Percentiles rank a stretch among this genome's conserved stretches.
phyloP scores from a whole-genome alignment of 78 protist species.

The Tieghemostelium lacteum region DNA sequence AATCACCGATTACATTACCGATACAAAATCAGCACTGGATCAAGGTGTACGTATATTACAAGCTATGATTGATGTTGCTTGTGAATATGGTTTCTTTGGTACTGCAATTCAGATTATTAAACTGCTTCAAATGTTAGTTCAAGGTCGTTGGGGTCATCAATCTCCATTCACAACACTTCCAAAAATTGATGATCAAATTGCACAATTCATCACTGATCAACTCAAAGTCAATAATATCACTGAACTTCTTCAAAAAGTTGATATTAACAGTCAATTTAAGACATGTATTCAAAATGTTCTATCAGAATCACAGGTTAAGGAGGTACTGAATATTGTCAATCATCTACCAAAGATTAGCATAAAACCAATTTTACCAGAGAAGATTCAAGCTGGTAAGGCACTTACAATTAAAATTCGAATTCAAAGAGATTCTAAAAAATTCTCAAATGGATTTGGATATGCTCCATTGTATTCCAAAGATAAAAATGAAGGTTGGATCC shows the following conservation, averaged over 20 bases:
- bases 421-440: constrained; percentile 26
- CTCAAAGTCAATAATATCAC: constrained; percentile 14
- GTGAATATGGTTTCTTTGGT: constrained; percentile 84
- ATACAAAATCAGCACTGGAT: constrained; percentile 96
- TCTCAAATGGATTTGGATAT: constrained; percentile 31
- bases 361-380: constrained; percentile 18
- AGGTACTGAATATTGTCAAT: background rate
- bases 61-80: constrained; percentile 93
- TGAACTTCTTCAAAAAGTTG: background rate
- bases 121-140: constrained; percentile 89
- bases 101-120: constrained; percentile 75
- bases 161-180: constrained; percentile 33
- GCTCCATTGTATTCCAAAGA: constrained; percentile 74
- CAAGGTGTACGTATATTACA: constrained; percentile 94
- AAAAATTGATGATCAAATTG: constrained; percentile 11
- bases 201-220: constrained; percentile 4
- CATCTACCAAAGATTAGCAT: constrained; percentile 65
- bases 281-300: background rate
- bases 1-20: constrained; percentile 96
- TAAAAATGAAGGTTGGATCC: constrained; percentile 81
- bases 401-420: constrained; percentile 23
- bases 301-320: constrained; percentile 17
- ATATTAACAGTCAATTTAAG: constrained; percentile 2
- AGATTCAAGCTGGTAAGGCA: constrained; percentile 18
- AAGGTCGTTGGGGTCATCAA: constrained; percentile 82